Base-by-base conservation (phyloP, 1,284 basidiomycete species). In the Sporisorium reilianum region DNA sequence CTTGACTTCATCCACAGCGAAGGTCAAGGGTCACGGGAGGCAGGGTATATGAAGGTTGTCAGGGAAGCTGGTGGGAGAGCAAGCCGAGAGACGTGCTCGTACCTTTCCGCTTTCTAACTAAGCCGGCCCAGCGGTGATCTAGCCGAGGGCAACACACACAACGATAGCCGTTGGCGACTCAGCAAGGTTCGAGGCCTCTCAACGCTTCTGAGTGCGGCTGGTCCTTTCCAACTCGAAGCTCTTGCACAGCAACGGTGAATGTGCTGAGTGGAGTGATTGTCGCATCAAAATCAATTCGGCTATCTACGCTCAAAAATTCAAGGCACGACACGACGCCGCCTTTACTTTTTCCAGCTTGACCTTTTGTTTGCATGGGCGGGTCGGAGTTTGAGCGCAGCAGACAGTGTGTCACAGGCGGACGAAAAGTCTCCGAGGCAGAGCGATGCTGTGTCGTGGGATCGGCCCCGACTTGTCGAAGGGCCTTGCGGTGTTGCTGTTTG, bases 1-100 rank as follows among this genome's bases (percentile, higher is more conserved):
- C 41, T 44, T 34, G 48, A 41, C 45, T 50, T 63, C 60, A 63
- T 63, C 30, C 54, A 55, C 20, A 23, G 40, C 18, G 9, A 44
- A 30, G 22, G 36, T n/a, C n/a, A n/a, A n/a, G n/a, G n/a, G n/a
- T n/a, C 14, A 46, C 9, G 11, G 3, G 32, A 32, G 22, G n/a
- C 41, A 28, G 32, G 25, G n/a, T 55, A 36, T 54, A 62, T 55
- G 45, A 55, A 41, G 53, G 26, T 54, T 32, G 46, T 26, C 52
- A 55, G 22, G 42, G 30, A 42, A 36, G 22, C 16, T 16, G 8
- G 38, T 53, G 51, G 23, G 51, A 53, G 38, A 41, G 30, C 10
- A 22, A 46, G 14, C 34, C 9, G 34, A n/a, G n/a, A 38, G 36
- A n/a, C 36, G 36, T 38, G 36, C 36, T 38, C 34, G 34, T 34